These are phyloP conservation scores for Pseudogymnoascus verrucosus DNA, from an alignment of 2,329 filamentous ascomycete genomes.

Conservation along the genomic window DNA sequence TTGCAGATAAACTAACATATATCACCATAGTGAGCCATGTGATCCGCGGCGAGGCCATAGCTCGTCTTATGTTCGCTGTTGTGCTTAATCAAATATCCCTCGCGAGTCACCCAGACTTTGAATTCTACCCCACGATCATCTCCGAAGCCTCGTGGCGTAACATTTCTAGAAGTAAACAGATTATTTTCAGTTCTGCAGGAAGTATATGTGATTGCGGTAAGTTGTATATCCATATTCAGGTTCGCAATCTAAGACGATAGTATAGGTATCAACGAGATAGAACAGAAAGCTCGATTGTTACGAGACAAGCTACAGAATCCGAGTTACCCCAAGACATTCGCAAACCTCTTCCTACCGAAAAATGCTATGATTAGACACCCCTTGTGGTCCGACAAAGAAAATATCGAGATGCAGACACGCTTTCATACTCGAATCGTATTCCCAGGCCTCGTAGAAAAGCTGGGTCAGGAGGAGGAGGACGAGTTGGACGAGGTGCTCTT, in stretches of 20 bases:
- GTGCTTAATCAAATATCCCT: neutral
- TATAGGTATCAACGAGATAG: slow-evolving; percentile 14
- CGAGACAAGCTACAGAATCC: neutral
- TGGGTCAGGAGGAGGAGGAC: slow-evolving; percentile 7
- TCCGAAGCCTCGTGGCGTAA: slow-evolving; percentile 11
- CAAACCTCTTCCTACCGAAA: slow-evolving; percentile 5
- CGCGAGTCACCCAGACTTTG: slow-evolving; percentile 9
- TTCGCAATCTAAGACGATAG: slow-evolving; percentile 10
- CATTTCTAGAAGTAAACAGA: slow-evolving; percentile 9
- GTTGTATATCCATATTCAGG: neutral
- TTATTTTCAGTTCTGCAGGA: slow-evolving; percentile 12
- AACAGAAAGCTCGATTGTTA: slow-evolving; percentile 12
- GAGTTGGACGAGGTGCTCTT: slow-evolving; percentile 13
- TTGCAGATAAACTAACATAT: slow-evolving; percentile 10
- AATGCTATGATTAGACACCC: neutral
- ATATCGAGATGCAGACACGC: slow-evolving; percentile 13
- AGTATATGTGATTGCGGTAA: slow-evolving; percentile 19
- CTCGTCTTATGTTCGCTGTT: neutral
- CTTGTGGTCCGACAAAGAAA: slow-evolving; percentile 12
- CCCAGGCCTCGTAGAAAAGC: slow-evolving; percentile 11
- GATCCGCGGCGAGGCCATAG: neutral
- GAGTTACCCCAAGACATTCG: neutral
- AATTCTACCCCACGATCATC: slow-evolving; percentile 8
- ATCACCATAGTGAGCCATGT: slow-evolving; percentile 11
- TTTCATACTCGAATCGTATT: slow-evolving; percentile 3